A percentile compares a stretch with the other conserved stretches of the same genome.
Evolutionary conservation across 768 basidiomycete genomes (phyloP).

Genomic region (Phylloporus arenicola): DNA sequence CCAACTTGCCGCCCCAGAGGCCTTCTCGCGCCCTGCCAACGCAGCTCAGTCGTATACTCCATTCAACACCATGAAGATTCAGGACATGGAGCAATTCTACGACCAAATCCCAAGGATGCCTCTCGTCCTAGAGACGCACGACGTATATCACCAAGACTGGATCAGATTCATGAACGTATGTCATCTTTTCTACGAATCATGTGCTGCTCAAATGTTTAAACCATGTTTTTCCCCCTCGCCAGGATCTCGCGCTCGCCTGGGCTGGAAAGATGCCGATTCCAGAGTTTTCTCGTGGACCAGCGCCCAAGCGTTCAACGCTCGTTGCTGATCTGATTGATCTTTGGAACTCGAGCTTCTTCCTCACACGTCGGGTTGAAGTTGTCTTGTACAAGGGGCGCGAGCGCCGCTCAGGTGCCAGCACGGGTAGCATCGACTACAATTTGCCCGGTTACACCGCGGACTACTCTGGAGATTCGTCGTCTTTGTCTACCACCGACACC

Average conservation of each 20-base stretch:
- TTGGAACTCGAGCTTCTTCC: conserved; percentile 78
- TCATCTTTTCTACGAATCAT: conserved; percentile 17
- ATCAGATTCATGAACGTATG: conserved; percentile 69
- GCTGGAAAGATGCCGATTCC: conserved; percentile 67
- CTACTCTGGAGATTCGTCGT: conserved; percentile 35
- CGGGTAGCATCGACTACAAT: conserved; percentile 50
- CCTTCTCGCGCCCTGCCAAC: conserved; percentile 70
- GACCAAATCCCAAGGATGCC: conserved; percentile 70
- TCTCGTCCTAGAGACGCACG: conserved; percentile 63
- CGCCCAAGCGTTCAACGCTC: conserved; percentile 54
- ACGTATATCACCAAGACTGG: conserved; percentile 78
- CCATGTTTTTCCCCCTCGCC: background rate
- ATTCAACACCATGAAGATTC: conserved; percentile 66
- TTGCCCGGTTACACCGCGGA: conserved; percentile 46
- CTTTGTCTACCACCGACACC: conserved; percentile 37
- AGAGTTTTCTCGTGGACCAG: conserved; percentile 40
- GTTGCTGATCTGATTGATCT: conserved; percentile 69
- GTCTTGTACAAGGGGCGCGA: conserved; percentile 77
- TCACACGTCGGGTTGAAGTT: conserved; percentile 68
- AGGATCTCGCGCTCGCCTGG: conserved; percentile 78
- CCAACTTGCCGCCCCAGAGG: conserved; percentile 58
- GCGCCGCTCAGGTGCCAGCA: conserved; percentile 61
- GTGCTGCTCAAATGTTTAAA: background rate
- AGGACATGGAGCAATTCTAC: conserved; percentile 72
- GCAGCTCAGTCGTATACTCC: conserved; percentile 59